These are phyloP conservation scores for Cryptosporidium meleagridis DNA, from an alignment of 169 alveolate genomes.

Conservation along the genomic window DNA sequence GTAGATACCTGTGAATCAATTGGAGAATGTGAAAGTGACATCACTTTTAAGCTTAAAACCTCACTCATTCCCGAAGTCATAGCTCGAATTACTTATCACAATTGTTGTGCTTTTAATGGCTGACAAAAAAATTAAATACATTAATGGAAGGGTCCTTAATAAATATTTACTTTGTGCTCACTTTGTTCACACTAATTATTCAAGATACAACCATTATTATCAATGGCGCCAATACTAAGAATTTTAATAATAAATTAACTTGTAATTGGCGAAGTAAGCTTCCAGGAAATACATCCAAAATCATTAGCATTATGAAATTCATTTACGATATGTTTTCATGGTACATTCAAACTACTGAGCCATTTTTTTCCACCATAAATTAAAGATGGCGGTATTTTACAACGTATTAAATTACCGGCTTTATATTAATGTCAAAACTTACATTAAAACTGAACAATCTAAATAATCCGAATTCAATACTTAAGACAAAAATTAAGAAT, in stretches of 20 bases:
- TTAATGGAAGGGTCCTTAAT: not conserved
- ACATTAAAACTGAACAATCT: not conserved
- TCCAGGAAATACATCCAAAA: not conserved
- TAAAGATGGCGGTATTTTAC: not conserved
- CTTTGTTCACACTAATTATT: not conserved
- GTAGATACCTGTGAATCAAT: constrained; percentile 47
- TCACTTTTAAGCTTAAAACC: constrained; percentile 44
- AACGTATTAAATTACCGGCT: not conserved
- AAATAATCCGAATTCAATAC: not conserved
- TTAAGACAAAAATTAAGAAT: not conserved
- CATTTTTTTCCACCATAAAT: not conserved
- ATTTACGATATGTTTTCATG: not conserved
- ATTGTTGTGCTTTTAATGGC: not conserved
- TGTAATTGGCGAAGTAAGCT: no score
- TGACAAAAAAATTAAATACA: not conserved
- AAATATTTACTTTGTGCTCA: not conserved
- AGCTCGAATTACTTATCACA: not conserved
- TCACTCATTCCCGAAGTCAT: constrained; percentile 8
- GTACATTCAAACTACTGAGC: not conserved
- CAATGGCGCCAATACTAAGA: not conserved
- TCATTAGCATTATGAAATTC: not conserved
- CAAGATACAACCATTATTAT: not conserved
- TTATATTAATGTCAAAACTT: not conserved
- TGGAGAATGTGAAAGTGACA: constrained; percentile 60
- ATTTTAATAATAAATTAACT: no score